Percentiles rank a stretch among this genome's conserved stretches.
Conservation (phyloP, 2,329 filamentous ascomycete genomes). For the Huntiella savannae region DNA sequence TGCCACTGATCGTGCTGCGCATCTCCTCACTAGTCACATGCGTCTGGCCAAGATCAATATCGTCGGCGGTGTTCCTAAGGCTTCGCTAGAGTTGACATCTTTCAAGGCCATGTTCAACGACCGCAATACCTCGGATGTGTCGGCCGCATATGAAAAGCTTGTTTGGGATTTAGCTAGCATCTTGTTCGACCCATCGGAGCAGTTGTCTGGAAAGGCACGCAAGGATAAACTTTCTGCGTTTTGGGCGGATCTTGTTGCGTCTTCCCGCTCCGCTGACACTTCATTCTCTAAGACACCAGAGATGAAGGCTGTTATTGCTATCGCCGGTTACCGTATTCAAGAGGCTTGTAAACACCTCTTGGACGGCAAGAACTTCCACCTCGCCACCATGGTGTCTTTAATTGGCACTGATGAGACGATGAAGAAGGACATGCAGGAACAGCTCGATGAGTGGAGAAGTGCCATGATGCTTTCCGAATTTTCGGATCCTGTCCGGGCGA, state of each 20-base stretch:
- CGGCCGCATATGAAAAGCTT: conserved; percentile 44
- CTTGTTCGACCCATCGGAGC: conserved; percentile 52
- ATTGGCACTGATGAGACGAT: conserved; percentile 54
- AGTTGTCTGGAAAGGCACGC: conserved; percentile 19
- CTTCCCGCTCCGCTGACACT: conserved; percentile 33
- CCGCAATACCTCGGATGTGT: conserved; percentile 23
- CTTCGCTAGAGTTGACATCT: conserved; percentile 23
- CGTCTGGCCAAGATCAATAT: conserved; percentile 33
- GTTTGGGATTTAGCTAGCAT: conserved; percentile 78
- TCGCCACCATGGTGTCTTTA: conserved; percentile 70
- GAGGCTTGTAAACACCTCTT: conserved; percentile 70
- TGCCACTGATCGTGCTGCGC: conserved; percentile 35
- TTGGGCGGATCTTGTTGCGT: conserved; percentile 47
- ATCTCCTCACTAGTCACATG: conserved; percentile 35
- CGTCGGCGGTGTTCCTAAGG: conserved; percentile 40
- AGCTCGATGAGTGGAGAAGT: conserved; percentile 69
- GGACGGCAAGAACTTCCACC: conserved; percentile 56
- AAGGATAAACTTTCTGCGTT: conserved; percentile 49
- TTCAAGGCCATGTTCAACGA: conserved; percentile 24
- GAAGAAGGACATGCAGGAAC: conserved; percentile 56
- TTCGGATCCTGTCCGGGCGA: conserved; percentile 58
- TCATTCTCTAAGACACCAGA: conserved; percentile 46
- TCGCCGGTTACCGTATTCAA: conserved; percentile 59
- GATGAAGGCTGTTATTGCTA: conserved; percentile 63
- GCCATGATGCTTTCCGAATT: conserved; percentile 78